A percentile compares a stretch with the other conserved stretches of the same genome.
phyloP scores from a whole-genome alignment of 129 eudicot species.

The Mikania micrantha region DNA sequence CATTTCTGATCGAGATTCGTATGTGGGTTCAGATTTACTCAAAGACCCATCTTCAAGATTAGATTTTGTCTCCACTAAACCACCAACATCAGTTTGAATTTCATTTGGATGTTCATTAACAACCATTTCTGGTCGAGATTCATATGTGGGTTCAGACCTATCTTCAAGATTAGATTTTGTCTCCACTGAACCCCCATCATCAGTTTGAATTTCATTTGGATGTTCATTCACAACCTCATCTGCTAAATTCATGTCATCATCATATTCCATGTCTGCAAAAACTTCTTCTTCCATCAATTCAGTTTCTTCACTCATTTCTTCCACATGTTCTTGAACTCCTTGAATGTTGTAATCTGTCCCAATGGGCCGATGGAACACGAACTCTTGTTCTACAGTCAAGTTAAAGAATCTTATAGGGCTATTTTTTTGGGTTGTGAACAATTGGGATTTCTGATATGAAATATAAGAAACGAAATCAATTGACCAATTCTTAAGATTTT shows the following conservation, averaged over 20 bases:
- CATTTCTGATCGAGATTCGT: conserved; percentile 10
- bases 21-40: neutral
- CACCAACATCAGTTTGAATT: neutral
- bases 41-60: conserved; percentile 19
- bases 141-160: too few species aligned
- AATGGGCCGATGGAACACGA: conserved; percentile 20
- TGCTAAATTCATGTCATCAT: conserved; percentile 7
- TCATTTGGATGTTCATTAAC: too few species aligned
- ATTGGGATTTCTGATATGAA: conserved; percentile 24
- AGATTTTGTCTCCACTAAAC: neutral
- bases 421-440: conserved; percentile 10
- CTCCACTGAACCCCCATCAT: too few species aligned
- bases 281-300: conserved; percentile 9
- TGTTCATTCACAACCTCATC: conserved; percentile 5
- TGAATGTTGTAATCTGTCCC: conserved; percentile 16
- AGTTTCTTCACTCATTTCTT: conserved; percentile 14
- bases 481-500: conserved; percentile 34
- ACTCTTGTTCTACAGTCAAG: conserved; percentile 32
- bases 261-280: conserved; percentile 21
- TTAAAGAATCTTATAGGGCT: conserved; percentile 23
- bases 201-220: too few species aligned
- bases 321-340: conserved; percentile 13
- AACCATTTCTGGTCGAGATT: too few species aligned
- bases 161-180: too few species aligned
- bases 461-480: conserved; percentile 30